Base-by-base conservation (phyloP, 371 early-diverging fungal genomes). In the Actinomortierella ambigua region DNA sequence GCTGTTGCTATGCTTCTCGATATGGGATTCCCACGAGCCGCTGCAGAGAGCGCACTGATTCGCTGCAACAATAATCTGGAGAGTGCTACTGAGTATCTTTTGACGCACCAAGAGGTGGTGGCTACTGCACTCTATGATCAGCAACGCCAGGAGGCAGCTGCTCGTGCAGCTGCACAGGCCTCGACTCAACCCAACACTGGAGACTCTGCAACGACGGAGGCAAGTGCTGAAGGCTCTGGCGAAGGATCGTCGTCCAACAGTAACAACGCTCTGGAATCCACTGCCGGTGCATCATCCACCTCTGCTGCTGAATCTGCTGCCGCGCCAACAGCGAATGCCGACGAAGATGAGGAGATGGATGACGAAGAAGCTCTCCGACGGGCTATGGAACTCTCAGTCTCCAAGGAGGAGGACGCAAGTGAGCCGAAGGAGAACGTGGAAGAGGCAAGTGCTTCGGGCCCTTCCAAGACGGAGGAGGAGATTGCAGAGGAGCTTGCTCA, bases 1-100 rank as follows among this genome's bases (percentile, higher is more conserved):
- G 81, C 82, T 50, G 84, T 97, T 17, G 85, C 88, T 22, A 87
- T 87, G 23, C 76, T 98, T 14, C 79, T 89, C 7, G 91, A 93
- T 29, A 95, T 97, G 95, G 98, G 98, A 0, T 98, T 96, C 76
- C 81, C 90, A 5, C 82, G 91, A n/a, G 77, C 81, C 2, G 90
- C 92, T 3, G 94, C 96, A 0, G 93, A 91, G 63, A 81, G 80
- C 28, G 97, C 97, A 1, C 78, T 96, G 50, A 75, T 85, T 14
- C 87, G 95, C 1, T 88, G 87, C 57, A 82, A 81, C 23, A 96
- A 97, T 62, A 90, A 91, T 60, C 81, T 96, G 0, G 84, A 85
- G 15, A 83, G 95, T 20, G 98, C 98, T 0, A 90, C 95, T 0
- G 96, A 98, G 50, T 95, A 94, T 56, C 73, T 98, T 23, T 77